Evolutionary conservation across 2,329 filamentous ascomycete genomes (phyloP).

Genomic region (Malbranchea cinnamomea): DNA sequence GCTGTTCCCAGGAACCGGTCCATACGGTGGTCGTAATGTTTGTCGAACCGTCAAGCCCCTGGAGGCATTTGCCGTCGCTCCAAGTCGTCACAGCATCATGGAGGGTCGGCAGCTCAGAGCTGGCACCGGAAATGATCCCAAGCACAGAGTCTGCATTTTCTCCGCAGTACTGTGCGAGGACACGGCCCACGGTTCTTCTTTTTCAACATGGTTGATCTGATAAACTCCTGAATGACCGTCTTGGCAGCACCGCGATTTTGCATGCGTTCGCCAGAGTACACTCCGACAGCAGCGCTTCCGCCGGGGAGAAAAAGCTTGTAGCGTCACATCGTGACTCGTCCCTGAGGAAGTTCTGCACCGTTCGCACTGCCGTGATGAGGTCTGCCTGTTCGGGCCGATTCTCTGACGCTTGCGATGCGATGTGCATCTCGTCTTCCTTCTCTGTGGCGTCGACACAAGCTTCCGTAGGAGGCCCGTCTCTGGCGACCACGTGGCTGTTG

Average conservation of each 20-base stretch:
- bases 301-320: conserved; percentile 1
- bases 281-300: conserved; percentile 1
- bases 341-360: no score
- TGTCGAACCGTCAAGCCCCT: no score
- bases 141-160: background rate
- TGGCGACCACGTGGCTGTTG: background rate
- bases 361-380: background rate
- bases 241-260: background rate
- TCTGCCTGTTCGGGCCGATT: no score
- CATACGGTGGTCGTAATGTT: no score
- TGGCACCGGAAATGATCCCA: background rate
- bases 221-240: conserved; percentile 1
- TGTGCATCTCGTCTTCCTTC: background rate
- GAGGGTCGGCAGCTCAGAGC: background rate
- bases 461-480: background rate
- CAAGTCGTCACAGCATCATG: conserved; percentile 2
- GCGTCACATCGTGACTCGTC: background rate
- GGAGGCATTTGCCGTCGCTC: conserved; percentile 1
- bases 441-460: background rate
- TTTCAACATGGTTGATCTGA: conserved; percentile 1
- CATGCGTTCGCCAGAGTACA: conserved; percentile 3
- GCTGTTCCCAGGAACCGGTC: conserved; percentile 19
- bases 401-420: background rate
- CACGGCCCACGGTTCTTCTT: background rate
- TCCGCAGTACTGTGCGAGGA: conserved; percentile 1